Base-by-base conservation (phyloP, 2,329 filamentous ascomycete species). In the Akanthomyces dipterigenus region DNA sequence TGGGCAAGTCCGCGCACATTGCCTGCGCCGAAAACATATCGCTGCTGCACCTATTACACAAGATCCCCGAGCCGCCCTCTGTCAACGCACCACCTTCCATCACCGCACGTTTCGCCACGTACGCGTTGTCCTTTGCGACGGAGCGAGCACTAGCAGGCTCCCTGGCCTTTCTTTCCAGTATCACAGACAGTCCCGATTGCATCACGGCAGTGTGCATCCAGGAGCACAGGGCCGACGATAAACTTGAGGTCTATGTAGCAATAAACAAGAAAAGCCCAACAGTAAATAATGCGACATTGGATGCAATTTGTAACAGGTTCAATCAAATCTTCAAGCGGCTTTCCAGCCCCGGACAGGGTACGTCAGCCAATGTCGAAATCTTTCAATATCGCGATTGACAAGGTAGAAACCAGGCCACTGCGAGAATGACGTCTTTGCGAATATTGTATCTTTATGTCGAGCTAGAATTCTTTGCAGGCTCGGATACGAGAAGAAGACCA, bases 141-240 rank as follows among this genome's bases (percentile, higher is more conserved):
- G 56, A 60, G 38, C 56, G 46, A 24, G 31, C 24, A 2, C 36
- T 60, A 3, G 57, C 40, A 2, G 26, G 49, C 14, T 20, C 28
- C 3, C 36, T 54, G 6, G 57, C 49, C 1, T 60, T 60, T 11
- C n/a, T 60, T 4, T 53, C 57, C 6, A 54, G 49, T 31, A 26
- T 54, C 26, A 60, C 40, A 1, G 49, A 54, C 49, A 31, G 36
- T 20, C 16, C 38, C 4, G 20, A 54, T 2, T 42, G 31, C 3
- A 34, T 60, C 40, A 54, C 49, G 9, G 57, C 57, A 11, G 57
- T 60, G 7, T 60, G 57, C 42, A 11, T 60, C 14, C 40, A 53
- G 1, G 57, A 60, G n/a, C 36, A 28, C 3, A 11, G 5, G 8
- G 28, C 14, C 3, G 3, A 3, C 18, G 28, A 18, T 1, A n/a